Conservation (phyloP, 2,329 filamentous ascomycete genomes). For the Aureobasidium sp. region DNA sequence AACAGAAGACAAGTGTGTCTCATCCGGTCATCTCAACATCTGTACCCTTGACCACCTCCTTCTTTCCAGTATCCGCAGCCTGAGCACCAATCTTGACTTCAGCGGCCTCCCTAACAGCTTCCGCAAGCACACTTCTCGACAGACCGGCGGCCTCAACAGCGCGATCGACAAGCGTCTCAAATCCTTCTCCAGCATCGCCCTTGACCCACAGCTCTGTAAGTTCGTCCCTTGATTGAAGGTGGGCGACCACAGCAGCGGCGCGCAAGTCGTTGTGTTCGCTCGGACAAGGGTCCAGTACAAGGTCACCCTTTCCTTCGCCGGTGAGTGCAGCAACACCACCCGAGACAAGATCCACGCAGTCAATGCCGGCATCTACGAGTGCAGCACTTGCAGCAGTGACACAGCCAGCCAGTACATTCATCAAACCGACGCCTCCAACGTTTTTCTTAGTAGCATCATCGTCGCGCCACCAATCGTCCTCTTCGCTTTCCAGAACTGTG, state of each 20-base stretch:
- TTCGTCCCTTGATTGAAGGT: constrained; percentile 79
- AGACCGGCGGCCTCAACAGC: constrained; percentile 57
- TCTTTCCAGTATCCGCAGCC: constrained; percentile 1
- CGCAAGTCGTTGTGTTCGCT: constrained; percentile 70
- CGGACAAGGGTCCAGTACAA: constrained; percentile 75
- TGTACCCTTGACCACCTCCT: constrained; percentile 18
- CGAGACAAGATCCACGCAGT: constrained; percentile 83
- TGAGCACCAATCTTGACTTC: constrained; percentile 29
- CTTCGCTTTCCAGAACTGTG: constrained; percentile 87
- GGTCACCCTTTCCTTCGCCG: constrained; percentile 31
- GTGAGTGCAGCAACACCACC: constrained; percentile 71
- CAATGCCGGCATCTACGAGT: constrained; percentile 88
- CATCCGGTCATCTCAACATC: constrained; percentile 27
- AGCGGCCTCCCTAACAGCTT: constrained; percentile 54
- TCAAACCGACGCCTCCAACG: constrained; percentile 65
- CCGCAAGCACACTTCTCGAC: constrained; percentile 52
- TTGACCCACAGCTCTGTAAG: constrained; percentile 94
- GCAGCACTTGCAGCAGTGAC: constrained; percentile 92
- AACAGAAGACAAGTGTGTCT: not conserved
- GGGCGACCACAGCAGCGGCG: constrained; percentile 84
- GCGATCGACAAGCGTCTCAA: constrained; percentile 53
- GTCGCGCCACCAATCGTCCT: constrained; percentile 63
- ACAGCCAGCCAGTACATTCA: constrained; percentile 86
- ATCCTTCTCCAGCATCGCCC: constrained; percentile 50
- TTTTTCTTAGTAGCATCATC: constrained; percentile 25